Conservation (phyloP, 257 asterid genomes). For the Coffea eugenioides region DNA sequence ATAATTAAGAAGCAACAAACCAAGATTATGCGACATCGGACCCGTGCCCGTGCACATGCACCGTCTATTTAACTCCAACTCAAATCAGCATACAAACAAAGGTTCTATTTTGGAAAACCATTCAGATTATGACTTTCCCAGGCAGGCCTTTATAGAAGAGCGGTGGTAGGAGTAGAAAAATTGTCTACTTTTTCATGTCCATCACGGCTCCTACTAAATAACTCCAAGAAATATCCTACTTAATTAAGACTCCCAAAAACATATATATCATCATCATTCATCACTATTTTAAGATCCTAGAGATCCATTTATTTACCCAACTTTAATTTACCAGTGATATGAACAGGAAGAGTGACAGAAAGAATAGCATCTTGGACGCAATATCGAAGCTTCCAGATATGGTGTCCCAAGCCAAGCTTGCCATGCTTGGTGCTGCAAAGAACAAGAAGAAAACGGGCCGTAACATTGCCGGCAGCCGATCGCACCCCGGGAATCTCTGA, state of each 20-base stretch:
- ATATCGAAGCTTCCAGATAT: slow-evolving; percentile 56
- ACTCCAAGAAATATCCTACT: not conserved
- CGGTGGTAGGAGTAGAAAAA: not conserved
- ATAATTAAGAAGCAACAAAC: not conserved
- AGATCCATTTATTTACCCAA: too few species aligned
- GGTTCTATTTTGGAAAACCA: not conserved
- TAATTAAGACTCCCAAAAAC: not conserved
- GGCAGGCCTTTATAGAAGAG: not conserved
- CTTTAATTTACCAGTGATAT: slow-evolving; percentile 46
- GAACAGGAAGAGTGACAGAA: slow-evolving; percentile 61
- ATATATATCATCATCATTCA: too few species aligned
- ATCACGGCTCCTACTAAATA: not conserved
- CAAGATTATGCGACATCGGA: not conserved
- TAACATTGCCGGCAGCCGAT: slow-evolving; percentile 48
- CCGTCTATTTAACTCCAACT: not conserved
- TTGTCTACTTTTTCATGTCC: not conserved
- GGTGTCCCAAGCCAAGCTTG: slow-evolving; percentile 71
- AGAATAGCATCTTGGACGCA: slow-evolving; percentile 61
- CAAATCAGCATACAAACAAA: not conserved
- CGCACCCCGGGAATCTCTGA: slow-evolving; percentile 51
- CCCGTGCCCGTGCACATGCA: slow-evolving; percentile 16
- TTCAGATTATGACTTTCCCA: not conserved
- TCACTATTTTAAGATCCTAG: not conserved
- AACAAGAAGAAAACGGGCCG: slow-evolving; percentile 62
- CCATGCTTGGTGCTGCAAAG: slow-evolving; percentile 67